Percentiles rank a stretch among this genome's conserved stretches.
phyloP scores from a whole-genome alignment of 345 rosid genomes.

The Sisymbrium altissimum region DNA sequence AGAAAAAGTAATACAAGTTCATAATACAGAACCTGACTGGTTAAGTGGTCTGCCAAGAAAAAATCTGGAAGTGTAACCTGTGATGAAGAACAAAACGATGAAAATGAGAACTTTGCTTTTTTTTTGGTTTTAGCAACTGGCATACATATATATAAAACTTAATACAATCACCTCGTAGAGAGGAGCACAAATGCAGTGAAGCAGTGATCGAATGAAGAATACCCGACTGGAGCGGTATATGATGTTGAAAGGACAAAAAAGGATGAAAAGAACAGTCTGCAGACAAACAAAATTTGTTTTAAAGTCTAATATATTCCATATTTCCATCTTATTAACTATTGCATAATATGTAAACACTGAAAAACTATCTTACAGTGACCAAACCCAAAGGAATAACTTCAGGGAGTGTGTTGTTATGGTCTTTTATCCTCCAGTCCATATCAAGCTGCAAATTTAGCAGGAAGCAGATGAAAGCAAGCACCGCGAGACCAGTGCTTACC shows the following conservation, averaged over 20 bases:
- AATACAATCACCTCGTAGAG: conserved; percentile 36
- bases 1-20: neutral
- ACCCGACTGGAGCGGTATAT: conserved; percentile 44
- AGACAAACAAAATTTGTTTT: neutral
- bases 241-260: conserved; percentile 54
- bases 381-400: conserved; percentile 57
- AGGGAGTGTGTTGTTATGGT: conserved; percentile 43
- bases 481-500: conserved; percentile 56
- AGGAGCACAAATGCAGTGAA: conserved; percentile 42
- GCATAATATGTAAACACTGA: neutral
- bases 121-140: neutral
- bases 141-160: neutral
- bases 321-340: neutral
- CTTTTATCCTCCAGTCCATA: conserved; percentile 37
- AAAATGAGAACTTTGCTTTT: neutral
- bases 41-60: conserved; percentile 59
- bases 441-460: conserved; percentile 57
- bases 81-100: conserved; percentile 14
- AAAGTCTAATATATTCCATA: neutral
- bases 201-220: conserved; percentile 35
- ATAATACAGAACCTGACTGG: conserved; percentile 50
- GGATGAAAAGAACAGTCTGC: conserved; percentile 46
- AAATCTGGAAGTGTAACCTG: conserved; percentile 68
- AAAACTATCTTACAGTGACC: conserved; percentile 42
- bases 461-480: conserved; percentile 52